Evolutionary conservation across 257 asterid genomes (phyloP), one percentile per base, ranked within the genome.

Genomic region (Agastache rugosa): DNA sequence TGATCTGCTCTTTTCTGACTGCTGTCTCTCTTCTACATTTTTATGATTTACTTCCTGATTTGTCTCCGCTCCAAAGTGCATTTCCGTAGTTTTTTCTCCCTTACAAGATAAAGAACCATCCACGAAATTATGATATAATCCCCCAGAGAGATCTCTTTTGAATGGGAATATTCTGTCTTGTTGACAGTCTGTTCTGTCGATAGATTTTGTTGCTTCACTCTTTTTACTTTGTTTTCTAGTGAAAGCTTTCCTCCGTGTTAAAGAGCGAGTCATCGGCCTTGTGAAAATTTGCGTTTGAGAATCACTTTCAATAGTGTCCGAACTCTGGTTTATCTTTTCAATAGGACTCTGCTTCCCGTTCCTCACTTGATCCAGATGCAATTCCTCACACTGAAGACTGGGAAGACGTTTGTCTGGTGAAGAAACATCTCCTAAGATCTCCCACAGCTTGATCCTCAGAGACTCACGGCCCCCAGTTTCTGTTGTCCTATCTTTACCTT

Each of bases 231-330:
- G 79, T 72, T 67, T 75, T 83, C 55, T 83, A 63, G 78, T 75
- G 73, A 82, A 73, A 80, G 82, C 78, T 80, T 78, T 87, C 80
- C 79, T 88, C 71, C 77, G 71, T 69, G 82, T 37, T 75, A 83
- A 80, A 77, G 89, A 82, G 53, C 83, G 88, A 75, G 89, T 87
- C 75, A 70, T 1, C 45, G 87, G 91, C 86, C 88, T 88, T 73
- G 81, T 75, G 62, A 51, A 63, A 73, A 59, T 68, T 8, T 77
- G 83, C 29, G 68, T 77, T 69, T 90, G 86, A 25, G 98, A 87
- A 83, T 90, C 93, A 77, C 85, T 87, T 87, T 91, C 97, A 78
- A 91, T 91, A 55, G 96, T 84, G 73, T 93, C 98, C 9, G 94
- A 90, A 75, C 74, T 83, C 74, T 55, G 89, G 78, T 75, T 85